Evolutionary conservation across 371 early-diverging fungal species (phyloP).

Genomic region (Mortierella sp.): DNA sequence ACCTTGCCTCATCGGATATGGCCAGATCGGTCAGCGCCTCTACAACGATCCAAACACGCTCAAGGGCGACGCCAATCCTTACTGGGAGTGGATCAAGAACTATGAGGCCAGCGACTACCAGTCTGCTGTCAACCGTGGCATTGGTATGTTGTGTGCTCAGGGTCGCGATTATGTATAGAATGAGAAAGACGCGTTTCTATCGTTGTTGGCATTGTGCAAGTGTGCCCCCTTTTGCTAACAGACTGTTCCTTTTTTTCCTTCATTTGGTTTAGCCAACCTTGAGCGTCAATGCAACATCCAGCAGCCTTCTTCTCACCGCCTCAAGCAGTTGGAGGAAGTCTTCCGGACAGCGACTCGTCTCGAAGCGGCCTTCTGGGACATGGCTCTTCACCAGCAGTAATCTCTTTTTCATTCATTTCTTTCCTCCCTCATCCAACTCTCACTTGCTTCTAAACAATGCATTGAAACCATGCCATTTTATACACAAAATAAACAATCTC

Average conservation of each 20-base stretch:
- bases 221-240: background rate
- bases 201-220: background rate
- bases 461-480: background rate
- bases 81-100: slow-evolving; percentile 85
- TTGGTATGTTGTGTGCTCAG: slow-evolving; percentile 55
- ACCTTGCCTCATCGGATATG: slow-evolving; percentile 88
- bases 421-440: background rate
- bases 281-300: slow-evolving; percentile 65
- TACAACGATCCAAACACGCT: slow-evolving; percentile 76
- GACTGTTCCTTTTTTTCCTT: background rate
- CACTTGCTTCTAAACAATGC: background rate
- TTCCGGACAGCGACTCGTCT: slow-evolving; percentile 79
- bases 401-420: background rate
- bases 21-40: slow-evolving; percentile 79
- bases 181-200: too few species aligned
- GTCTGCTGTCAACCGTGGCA: slow-evolving; percentile 71
- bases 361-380: slow-evolving; percentile 84
- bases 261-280: slow-evolving; percentile 58
- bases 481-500: background rate
- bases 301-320: slow-evolving; percentile 67
- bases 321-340: slow-evolving; percentile 74
- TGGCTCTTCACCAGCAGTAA: slow-evolving; percentile 60
- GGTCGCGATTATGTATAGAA: background rate
- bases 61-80: slow-evolving; percentile 80
- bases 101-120: slow-evolving; percentile 80